A percentile compares a stretch with the other conserved stretches of the same genome.
These are phyloP conservation scores for Boletus holoroseus DNA, from an alignment of 1,284 basidiomycete species.

Conservation along the genomic window DNA sequence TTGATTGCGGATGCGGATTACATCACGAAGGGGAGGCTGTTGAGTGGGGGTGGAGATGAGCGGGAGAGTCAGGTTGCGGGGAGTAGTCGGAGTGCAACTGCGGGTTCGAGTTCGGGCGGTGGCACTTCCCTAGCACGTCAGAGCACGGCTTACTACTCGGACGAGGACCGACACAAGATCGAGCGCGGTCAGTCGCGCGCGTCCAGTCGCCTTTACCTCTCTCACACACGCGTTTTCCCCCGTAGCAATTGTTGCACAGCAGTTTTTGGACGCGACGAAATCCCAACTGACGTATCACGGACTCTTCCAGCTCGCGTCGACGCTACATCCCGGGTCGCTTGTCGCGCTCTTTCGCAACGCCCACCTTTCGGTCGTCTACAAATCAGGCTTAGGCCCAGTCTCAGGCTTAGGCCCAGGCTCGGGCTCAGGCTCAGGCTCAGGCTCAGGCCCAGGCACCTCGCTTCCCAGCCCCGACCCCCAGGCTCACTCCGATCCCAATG, in stretches of 20 bases:
- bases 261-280: conserved; percentile 66
- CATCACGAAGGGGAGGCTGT: conserved; percentile 57
- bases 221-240: not conserved
- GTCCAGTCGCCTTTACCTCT: not conserved
- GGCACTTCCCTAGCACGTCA: not conserved
- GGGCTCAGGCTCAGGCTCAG: not conserved
- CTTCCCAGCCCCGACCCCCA: not conserved
- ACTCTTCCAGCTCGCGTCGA: conserved; percentile 61
- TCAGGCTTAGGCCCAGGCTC: not conserved
- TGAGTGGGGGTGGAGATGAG: conserved; percentile 31
- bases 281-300: conserved; percentile 87
- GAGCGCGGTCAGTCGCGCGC: conserved; percentile 51
- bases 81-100: conserved; percentile 20
- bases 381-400: conserved; percentile 35
- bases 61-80: not conserved
- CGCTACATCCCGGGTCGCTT: conserved; percentile 51
- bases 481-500: not conserved
- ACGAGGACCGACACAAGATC: conserved; percentile 54
- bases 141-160: conserved; percentile 24
- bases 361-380: conserved; percentile 84
- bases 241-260: conserved; percentile 60
- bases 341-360: conserved; percentile 85
- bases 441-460: not conserved
- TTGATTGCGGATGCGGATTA: conserved; percentile 74
- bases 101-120: conserved; percentile 12